Percentiles rank a stretch among this genome's conserved stretches.
phyloP scores from a whole-genome alignment of 257 asterid species.

The Penstemon davidsonii region DNA sequence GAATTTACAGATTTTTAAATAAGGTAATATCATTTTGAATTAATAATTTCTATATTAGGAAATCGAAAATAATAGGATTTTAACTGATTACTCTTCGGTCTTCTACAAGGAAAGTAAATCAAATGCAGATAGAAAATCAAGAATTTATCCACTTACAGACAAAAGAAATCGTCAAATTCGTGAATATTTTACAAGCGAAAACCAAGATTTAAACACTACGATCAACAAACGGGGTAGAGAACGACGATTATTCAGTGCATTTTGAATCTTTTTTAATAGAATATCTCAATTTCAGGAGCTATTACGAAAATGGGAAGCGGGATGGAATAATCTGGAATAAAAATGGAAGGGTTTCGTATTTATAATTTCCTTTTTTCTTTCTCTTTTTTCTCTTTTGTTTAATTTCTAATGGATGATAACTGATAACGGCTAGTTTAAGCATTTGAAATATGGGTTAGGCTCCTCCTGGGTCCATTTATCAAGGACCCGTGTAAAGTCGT shows the following conservation, averaged over 20 bases:
- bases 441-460: too few species aligned
- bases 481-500: too few species aligned
- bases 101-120: neutral
- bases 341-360: neutral
- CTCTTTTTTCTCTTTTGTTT: neutral
- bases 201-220: slow-evolving; percentile 25
- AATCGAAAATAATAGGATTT: slow-evolving; percentile 1
- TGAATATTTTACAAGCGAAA: slow-evolving; percentile 18
- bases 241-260: neutral
- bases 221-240: neutral
- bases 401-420: slow-evolving; percentile 4
- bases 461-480: too few species aligned
- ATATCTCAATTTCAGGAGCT: slow-evolving; percentile 25
- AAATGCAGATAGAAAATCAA: neutral
- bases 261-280: neutral
- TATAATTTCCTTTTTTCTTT: neutral
- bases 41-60: neutral
- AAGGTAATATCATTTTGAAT: neutral
- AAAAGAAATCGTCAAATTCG: slow-evolving; percentile 25
- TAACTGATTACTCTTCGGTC: neutral
- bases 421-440: slow-evolving; percentile 54
- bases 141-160: slow-evolving; percentile 28
- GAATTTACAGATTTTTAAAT: neutral
- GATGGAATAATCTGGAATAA: slow-evolving; percentile 27
- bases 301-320: slow-evolving; percentile 26